Evolutionary conservation across 2,329 filamentous ascomycete genomes (phyloP).

Genomic region (Penicillium aurantiogriseum): DNA sequence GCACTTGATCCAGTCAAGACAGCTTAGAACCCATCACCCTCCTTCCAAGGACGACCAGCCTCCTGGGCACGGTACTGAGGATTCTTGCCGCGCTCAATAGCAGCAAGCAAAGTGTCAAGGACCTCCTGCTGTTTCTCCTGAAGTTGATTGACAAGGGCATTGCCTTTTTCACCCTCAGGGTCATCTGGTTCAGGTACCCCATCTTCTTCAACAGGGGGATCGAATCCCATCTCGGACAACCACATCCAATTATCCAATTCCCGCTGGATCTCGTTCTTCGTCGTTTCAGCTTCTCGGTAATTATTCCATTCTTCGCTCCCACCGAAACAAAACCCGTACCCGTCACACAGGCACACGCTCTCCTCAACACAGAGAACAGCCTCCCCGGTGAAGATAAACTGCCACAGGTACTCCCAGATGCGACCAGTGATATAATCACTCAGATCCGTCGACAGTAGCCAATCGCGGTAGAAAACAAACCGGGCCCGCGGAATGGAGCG

Average conservation of each 20-base stretch:
- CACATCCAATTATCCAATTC: slow-evolving; percentile 16
- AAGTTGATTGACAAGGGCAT: slow-evolving; percentile 35
- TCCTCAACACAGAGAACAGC: slow-evolving; percentile 48
- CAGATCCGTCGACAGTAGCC: slow-evolving; percentile 58
- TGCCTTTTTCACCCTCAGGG: not conserved
- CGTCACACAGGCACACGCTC: slow-evolving; percentile 62
- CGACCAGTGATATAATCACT: slow-evolving; percentile 57
- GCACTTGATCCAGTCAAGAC: slow-evolving; percentile 3
- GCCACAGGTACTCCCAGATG: slow-evolving; percentile 65
- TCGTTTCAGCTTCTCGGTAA: slow-evolving; percentile 9
- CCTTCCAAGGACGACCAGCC: slow-evolving; percentile 54
- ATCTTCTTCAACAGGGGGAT: slow-evolving; percentile 8
- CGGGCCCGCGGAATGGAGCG: slow-evolving; percentile 52
- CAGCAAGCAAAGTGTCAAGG: slow-evolving; percentile 43
- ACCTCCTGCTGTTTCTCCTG: slow-evolving; percentile 45
- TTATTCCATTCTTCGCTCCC: slow-evolving; percentile 14
- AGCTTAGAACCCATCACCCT: slow-evolving; percentile 54
- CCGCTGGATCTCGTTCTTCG: slow-evolving; percentile 8
- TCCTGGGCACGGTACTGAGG: slow-evolving; percentile 53
- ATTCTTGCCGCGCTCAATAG: slow-evolving; percentile 52
- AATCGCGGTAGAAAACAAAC: slow-evolving; percentile 59
- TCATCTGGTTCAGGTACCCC: not conserved
- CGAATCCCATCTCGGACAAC: slow-evolving; percentile 9
- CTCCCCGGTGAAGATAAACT: slow-evolving; percentile 58
- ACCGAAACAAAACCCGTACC: slow-evolving; percentile 56